phyloP scores from a whole-genome alignment of 257 asterid genomes.

The Penstemon davidsonii region DNA sequence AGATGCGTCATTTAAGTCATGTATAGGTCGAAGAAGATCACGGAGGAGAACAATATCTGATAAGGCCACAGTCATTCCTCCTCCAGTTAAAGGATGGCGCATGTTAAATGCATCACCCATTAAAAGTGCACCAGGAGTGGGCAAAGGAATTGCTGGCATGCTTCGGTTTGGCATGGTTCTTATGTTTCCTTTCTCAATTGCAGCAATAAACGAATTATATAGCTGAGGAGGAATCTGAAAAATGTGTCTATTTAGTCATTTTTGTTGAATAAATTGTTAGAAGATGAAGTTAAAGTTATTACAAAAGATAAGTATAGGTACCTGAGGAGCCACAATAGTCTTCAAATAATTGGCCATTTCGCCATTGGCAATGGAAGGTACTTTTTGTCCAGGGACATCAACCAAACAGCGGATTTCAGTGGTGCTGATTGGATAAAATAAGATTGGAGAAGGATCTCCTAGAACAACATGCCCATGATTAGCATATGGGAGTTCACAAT shows the following conservation, averaged over 20 bases:
- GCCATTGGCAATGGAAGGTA: constrained; percentile 63
- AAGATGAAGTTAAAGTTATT: background rate
- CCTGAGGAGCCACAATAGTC: constrained; percentile 66
- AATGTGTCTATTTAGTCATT: background rate
- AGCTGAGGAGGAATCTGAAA: constrained; percentile 55
- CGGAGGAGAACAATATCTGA: constrained; percentile 61
- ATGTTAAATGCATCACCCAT: constrained; percentile 76
- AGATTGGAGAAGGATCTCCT: constrained; percentile 60
- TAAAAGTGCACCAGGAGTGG: constrained; percentile 64
- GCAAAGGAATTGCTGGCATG: constrained; percentile 66
- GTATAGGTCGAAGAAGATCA: constrained; percentile 55
- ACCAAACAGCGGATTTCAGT: constrained; percentile 68
- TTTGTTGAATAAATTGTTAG: constrained; percentile 1
- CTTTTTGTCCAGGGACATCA: constrained; percentile 59
- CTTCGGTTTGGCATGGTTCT: constrained; percentile 65
- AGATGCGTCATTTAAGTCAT: constrained; percentile 41
- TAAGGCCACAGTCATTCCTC: constrained; percentile 75
- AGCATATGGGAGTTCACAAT: constrained; percentile 52
- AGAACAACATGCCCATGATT: constrained; percentile 62
- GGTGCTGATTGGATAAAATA: constrained; percentile 60
- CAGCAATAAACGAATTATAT: constrained; percentile 43
- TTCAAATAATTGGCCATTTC: constrained; percentile 60
- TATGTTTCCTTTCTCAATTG: constrained; percentile 55
- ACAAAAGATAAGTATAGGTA: constrained; percentile 17
- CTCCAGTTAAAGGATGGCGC: constrained; percentile 76